These are phyloP conservation scores for Suillus hirtellus DNA, from an alignment of 768 basidiomycete genomes.

Conservation along the genomic window DNA sequence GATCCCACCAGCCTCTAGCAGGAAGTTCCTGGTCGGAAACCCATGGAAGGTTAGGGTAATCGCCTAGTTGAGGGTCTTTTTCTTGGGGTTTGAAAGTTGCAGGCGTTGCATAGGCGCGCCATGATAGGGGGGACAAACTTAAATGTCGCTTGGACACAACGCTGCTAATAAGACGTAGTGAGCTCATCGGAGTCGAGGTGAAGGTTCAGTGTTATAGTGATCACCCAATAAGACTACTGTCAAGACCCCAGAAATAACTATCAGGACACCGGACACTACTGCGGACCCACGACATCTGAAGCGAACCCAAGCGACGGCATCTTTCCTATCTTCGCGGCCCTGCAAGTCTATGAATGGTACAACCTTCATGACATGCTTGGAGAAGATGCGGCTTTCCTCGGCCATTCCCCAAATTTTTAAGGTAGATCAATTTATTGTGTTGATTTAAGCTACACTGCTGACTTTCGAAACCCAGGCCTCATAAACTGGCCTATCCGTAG, in stretches of 20 bases:
- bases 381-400: slow-evolving; percentile 23
- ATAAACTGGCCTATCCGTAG: not conserved
- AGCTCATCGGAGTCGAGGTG: slow-evolving; percentile 20
- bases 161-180: slow-evolving; percentile 19
- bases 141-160: slow-evolving; percentile 11
- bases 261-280: slow-evolving; percentile 25
- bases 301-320: slow-evolving; percentile 19
- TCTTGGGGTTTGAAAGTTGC: slow-evolving; percentile 29
- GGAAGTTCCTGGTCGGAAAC: slow-evolving; percentile 64
- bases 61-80: slow-evolving; percentile 66
- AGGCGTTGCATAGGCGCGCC: slow-evolving; percentile 29
- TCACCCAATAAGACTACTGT: not conserved
- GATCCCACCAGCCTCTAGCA: slow-evolving; percentile 74
- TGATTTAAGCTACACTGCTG: slow-evolving; percentile 7
- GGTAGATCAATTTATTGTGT: slow-evolving; percentile 19
- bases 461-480: slow-evolving; percentile 4
- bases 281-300: slow-evolving; percentile 1
- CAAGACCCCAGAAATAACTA: slow-evolving; percentile 23
- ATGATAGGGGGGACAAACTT: not conserved
- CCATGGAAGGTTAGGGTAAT: slow-evolving; percentile 72
- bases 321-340: slow-evolving; percentile 22
- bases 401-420: slow-evolving; percentile 20
- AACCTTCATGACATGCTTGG: slow-evolving; percentile 9
- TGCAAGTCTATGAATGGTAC: slow-evolving; percentile 11
- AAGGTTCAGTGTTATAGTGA: slow-evolving; percentile 12